phyloP scores from a whole-genome alignment of 2,329 filamentous ascomycete genomes.

The Grosmannia serpens region DNA sequence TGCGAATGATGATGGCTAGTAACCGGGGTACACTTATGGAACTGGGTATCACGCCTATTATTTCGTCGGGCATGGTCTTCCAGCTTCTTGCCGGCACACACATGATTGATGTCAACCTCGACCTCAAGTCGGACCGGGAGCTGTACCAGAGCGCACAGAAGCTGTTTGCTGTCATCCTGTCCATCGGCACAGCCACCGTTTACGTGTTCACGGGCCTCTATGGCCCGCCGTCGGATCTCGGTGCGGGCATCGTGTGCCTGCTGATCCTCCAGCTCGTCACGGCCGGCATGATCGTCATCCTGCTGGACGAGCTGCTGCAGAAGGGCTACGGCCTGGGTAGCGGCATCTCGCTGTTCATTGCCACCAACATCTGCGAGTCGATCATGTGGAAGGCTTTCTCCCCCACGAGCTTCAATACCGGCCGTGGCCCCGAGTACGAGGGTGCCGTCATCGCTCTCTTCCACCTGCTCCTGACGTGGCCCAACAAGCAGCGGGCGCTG shows the following conservation, averaged over 20 bases:
- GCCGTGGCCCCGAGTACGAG: slow-evolving; percentile 97
- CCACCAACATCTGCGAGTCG: slow-evolving; percentile 99
- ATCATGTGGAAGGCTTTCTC: slow-evolving; percentile 99
- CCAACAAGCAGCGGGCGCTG: slow-evolving; percentile 97
- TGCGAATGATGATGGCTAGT: slow-evolving; percentile 99
- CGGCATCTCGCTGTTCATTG: slow-evolving; percentile 98
- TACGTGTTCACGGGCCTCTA: slow-evolving; percentile 98
- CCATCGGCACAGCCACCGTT: slow-evolving; percentile 93
- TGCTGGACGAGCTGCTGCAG: slow-evolving; percentile 96
- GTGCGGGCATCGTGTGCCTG: slow-evolving; percentile 95
- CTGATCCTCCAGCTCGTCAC: slow-evolving; percentile 96
- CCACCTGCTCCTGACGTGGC: slow-evolving; percentile 96
- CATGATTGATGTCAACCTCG: slow-evolving; percentile 99
- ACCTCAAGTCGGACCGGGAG: slow-evolving; percentile 99
- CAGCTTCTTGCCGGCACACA: slow-evolving; percentile 98
- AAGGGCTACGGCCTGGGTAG: slow-evolving; percentile 98
- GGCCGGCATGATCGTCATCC: slow-evolving; percentile 96
- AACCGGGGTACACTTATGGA: slow-evolving; percentile 96
- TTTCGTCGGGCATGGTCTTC: slow-evolving; percentile 99
- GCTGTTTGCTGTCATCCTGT: slow-evolving; percentile 94
- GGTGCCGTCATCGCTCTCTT: slow-evolving; percentile 96
- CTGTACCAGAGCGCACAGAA: slow-evolving; percentile 99
- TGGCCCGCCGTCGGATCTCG: slow-evolving; percentile 89
- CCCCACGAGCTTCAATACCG: slow-evolving; percentile 97
- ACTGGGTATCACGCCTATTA: slow-evolving; percentile 94